Evolutionary conservation across 441 rosid species (phyloP).

Genomic region (Arabidopsis lyrata): DNA sequence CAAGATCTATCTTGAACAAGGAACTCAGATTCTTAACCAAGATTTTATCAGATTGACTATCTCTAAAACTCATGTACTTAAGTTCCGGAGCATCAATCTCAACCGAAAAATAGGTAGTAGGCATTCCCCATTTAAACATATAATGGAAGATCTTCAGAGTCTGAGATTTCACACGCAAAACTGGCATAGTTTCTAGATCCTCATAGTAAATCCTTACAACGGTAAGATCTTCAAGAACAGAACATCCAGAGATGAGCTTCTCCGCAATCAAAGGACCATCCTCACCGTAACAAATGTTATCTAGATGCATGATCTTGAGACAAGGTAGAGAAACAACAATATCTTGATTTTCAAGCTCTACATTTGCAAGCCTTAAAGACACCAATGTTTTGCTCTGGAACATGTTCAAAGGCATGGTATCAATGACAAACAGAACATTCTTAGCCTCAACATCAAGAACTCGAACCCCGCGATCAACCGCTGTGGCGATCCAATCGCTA

Average conservation of each 20-base stretch:
- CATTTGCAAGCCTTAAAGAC: neutral
- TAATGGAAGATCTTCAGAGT: slow-evolving; percentile 3
- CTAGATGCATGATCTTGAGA: neutral
- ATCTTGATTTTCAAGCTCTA: neutral
- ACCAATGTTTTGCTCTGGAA: neutral
- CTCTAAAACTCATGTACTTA: no score
- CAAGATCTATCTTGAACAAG: neutral
- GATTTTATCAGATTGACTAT: no score
- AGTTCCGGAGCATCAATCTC: neutral
- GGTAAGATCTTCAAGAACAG: neutral
- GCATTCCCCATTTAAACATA: no score
- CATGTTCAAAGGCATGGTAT: neutral
- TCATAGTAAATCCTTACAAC: neutral
- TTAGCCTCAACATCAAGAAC: neutral
- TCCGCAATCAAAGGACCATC: neutral
- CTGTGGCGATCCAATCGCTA: no score
- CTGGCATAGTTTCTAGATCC: neutral
- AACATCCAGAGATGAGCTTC: slow-evolving; percentile 4
- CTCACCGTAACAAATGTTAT: neutral
- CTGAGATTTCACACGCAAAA: slow-evolving; percentile 22
- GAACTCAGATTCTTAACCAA: no score
- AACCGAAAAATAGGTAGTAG: neutral
- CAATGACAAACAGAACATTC: neutral
- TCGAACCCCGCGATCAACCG: no score
- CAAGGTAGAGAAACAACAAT: neutral